A percentile compares a stretch with the other conserved stretches of the same genome.
phyloP scores from a whole-genome alignment of 139 green algal species.

The Spirogloea muscicola region DNA sequence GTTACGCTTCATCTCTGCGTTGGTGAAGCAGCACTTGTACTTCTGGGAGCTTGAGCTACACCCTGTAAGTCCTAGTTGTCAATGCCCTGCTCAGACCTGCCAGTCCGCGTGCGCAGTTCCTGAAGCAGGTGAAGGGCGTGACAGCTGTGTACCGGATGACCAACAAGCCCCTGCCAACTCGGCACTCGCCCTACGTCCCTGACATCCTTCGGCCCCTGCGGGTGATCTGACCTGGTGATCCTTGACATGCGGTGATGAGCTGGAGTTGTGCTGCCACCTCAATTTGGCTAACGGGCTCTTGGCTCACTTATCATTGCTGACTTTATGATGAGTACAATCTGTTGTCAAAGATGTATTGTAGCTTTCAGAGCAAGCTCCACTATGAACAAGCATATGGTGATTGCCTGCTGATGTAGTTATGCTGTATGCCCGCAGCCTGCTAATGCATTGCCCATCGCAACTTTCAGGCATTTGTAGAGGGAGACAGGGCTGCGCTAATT shows the following conservation, averaged over 20 bases:
- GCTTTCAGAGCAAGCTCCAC: too few species aligned
- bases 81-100: not conserved
- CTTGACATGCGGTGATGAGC: not conserved
- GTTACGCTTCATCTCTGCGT: not conserved
- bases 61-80: not conserved
- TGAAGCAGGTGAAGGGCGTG: constrained; percentile 86
- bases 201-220: constrained; percentile 57
- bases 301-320: not conserved
- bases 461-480: constrained; percentile 22
- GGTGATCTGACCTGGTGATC: constrained; percentile 23
- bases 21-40: not conserved
- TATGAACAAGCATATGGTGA: not conserved
- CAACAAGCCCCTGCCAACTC: constrained; percentile 67
- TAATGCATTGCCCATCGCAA: too few species aligned
- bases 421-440: not conserved
- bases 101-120: constrained; percentile 28
- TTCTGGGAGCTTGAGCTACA: not conserved
- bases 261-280: not conserved
- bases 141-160: constrained; percentile 91
- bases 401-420: not conserved
- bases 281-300: not conserved
- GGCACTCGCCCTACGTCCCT: constrained; percentile 76
- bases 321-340: constrained; percentile 12
- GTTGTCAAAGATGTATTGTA: too few species aligned
- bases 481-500: not conserved